phyloP scores from a whole-genome alignment of 805 yeast genomes.

The Ogataea nonfermentans region DNA sequence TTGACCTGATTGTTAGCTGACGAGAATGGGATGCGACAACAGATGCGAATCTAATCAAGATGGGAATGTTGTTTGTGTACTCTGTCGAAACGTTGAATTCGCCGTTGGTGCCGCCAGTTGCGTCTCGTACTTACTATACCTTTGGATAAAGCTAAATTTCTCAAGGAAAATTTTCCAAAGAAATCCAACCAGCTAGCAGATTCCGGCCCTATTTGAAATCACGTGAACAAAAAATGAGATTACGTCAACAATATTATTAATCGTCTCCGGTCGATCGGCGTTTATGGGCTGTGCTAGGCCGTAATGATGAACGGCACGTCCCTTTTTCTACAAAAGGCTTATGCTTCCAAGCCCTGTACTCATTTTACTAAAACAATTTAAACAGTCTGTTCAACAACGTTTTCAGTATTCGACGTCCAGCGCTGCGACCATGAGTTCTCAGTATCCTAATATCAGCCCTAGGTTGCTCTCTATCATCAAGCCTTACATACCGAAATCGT shows the following conservation, averaged over 20 bases:
- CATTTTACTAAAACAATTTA: not conserved
- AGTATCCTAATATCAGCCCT: slow-evolving; percentile 29
- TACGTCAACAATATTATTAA: no score
- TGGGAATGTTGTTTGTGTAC: not conserved
- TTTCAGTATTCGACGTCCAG: not conserved
- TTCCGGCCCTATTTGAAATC: slow-evolving; percentile 1
- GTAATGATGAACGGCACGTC: not conserved
- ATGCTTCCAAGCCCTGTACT: no score
- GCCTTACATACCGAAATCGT: slow-evolving; percentile 36
- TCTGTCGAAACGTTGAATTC: not conserved
- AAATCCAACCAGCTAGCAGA: not conserved
- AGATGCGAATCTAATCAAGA: no score
- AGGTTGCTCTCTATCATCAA: slow-evolving; percentile 25
- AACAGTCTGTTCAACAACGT: not conserved
- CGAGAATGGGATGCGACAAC: no score
- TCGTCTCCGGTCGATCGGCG: slow-evolving; percentile 6
- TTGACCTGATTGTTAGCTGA: slow-evolving; percentile 28
- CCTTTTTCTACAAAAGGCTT: no score
- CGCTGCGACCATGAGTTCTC: slow-evolving; percentile 11
- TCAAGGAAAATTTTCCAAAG: slow-evolving; percentile 11
- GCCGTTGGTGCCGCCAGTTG: slow-evolving; percentile 1
- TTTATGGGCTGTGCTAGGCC: slow-evolving; percentile 1
- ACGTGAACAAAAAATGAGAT: not conserved
- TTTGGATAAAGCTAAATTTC: slow-evolving; percentile 12
- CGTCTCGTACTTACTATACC: slow-evolving; percentile 11